Conservation (phyloP, 306 rosid genomes). For the Cicer judaicum region DNA sequence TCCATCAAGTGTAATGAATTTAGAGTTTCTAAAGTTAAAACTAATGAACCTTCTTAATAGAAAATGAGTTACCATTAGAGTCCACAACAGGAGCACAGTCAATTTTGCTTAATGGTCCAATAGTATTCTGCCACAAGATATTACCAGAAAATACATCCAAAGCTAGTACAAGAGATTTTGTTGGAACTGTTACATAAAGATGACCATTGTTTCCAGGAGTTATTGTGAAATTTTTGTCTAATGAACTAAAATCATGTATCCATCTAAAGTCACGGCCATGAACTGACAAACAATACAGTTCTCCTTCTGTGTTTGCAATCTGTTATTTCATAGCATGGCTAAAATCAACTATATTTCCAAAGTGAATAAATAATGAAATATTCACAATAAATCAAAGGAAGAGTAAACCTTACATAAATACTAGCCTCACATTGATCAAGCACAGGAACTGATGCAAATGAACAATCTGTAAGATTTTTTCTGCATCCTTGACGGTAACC, state of each 20-base stretch:
- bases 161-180: conserved; percentile 66
- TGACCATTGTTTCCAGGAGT: conserved; percentile 83
- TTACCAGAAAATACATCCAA: conserved; percentile 71
- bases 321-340: conserved; percentile 21
- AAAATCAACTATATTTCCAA: conserved; percentile 4
- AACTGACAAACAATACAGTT: conserved; percentile 64
- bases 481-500: conserved; percentile 76
- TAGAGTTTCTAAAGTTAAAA: conserved; percentile 4
- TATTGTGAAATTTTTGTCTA: conserved; percentile 60
- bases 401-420: conserved; percentile 67
- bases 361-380: background rate
- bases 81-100: conserved; percentile 68
- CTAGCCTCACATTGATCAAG: conserved; percentile 85
- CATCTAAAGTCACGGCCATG: conserved; percentile 65
- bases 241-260: conserved; percentile 78
- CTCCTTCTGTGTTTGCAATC: conserved; percentile 80
- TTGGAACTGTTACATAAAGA: conserved; percentile 66
- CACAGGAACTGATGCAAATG: conserved; percentile 67
- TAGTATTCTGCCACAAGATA: conserved; percentile 70
- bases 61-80: conserved; percentile 63
- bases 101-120: conserved; percentile 68
- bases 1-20: conserved; percentile 1
- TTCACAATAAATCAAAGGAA: conserved; percentile 27
- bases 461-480: conserved; percentile 60
- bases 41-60: conserved; percentile 16